Evolutionary conservation across 805 yeast species (phyloP), one percentile per base, ranked within the genome.

Genomic region (Kodamaea neixiangensis): DNA sequence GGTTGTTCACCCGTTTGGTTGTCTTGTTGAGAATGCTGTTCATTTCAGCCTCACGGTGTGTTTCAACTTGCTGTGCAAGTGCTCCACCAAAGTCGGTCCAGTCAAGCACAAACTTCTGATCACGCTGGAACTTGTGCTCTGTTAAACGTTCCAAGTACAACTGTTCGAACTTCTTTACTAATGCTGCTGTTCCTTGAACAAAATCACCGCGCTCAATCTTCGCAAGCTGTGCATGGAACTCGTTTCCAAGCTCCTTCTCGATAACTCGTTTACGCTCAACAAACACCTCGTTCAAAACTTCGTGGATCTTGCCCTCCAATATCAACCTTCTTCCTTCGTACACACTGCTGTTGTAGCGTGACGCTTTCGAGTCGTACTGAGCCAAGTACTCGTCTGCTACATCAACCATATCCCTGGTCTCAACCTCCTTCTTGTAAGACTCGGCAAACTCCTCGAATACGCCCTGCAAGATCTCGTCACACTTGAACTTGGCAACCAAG

Each of bases 401-500:
- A 11, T 65, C 65, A 7, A 62, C 61, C 56, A 88, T 65, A 1
- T 63, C 55, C 39, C n/a, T 21, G 13, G 38, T 20, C 42, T 20
- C 40, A 20, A 42, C 15, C 22, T 29, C 39, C 15, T 53, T 62
- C 3, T 56, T 47, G 43, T 56, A 65, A 19, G 58, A 61, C 10
- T 18, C 43, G 15, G 58, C 48, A 50, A 72, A 73, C 9, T 69
- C 72, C 7, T 60, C 65, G 40, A 54, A 69, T 22, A 69, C 65
- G 17, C 50, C 53, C 40, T 75, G 70, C 18, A 86, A 78, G 44
- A 94, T 88, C 67, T 94, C 98, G 62, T 91, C 96, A 66, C 98
- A 93, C 62, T 96, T 84, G 71, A 90, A 93, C 60, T 94, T 82
- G 6, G 99, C 96, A 19, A 94, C 98, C 53, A 94, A 75, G 29